Conservation (phyloP, 768 basidiomycete species). For the Sutorius australiensis region DNA sequence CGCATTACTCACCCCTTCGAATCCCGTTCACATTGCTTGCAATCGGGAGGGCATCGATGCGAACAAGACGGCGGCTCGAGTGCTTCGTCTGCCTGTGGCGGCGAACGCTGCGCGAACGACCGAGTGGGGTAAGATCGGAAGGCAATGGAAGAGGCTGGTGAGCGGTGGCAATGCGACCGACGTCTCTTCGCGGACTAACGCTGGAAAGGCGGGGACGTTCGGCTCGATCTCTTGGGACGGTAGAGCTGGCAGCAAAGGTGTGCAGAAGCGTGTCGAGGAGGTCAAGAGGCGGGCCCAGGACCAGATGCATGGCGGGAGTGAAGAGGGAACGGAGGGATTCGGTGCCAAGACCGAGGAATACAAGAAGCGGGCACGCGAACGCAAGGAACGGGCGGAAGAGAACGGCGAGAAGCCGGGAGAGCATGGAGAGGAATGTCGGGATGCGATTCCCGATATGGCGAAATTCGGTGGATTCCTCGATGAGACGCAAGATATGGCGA, state of each 20-base stretch:
- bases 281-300: not conserved
- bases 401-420: not conserved
- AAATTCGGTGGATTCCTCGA: constrained; percentile 17
- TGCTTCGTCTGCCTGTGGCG: constrained; percentile 10
- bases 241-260: not conserved
- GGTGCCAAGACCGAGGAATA: constrained; percentile 5
- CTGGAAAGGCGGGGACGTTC: not conserved
- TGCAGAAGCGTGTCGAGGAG: constrained; percentile 6
- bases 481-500: constrained; percentile 16
- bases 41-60: constrained; percentile 26
- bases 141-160: constrained; percentile 19
- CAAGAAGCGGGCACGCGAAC: constrained; percentile 1
- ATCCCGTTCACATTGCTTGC: constrained; percentile 24
- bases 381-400: not conserved
- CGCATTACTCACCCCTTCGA: constrained; percentile 34
- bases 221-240: not conserved
- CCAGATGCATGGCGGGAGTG: not conserved
- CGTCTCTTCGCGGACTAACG: not conserved
- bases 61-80: constrained; percentile 9
- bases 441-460: constrained; percentile 2
- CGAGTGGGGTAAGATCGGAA: constrained; percentile 21
- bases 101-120: constrained; percentile 9
- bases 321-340: constrained; percentile 2
- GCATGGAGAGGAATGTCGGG: not conserved
- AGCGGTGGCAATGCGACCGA: not conserved